Conservation (phyloP, 352 stramenopile species). For the Pythium coloratum region DNA sequence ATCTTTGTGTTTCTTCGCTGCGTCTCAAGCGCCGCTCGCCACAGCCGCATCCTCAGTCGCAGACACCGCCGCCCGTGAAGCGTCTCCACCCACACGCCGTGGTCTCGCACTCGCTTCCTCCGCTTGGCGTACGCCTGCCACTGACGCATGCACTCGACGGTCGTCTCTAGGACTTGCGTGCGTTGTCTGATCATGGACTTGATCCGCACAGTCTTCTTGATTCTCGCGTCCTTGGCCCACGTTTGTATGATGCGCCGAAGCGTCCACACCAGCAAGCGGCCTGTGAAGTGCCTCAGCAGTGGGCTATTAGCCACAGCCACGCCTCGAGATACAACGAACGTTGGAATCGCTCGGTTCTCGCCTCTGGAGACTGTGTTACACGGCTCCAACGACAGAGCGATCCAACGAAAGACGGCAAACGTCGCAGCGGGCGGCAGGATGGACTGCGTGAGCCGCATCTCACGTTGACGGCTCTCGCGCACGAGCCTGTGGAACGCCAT, state of each 20-base stretch:
- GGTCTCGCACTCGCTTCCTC: slow-evolving; percentile 29
- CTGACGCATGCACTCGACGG: slow-evolving; percentile 44
- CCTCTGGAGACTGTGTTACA: slow-evolving; percentile 20
- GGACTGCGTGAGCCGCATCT: slow-evolving; percentile 26
- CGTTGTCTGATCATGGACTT: slow-evolving; percentile 31
- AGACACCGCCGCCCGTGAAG: slow-evolving; percentile 24
- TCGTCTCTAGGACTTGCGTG: slow-evolving; percentile 31
- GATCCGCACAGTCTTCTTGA: slow-evolving; percentile 19
- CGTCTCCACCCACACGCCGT: slow-evolving; percentile 43
- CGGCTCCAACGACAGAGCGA: slow-evolving; percentile 37
- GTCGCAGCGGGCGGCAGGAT: slow-evolving; percentile 36
- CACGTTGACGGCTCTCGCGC: slow-evolving; percentile 27
- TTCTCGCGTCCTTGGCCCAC: slow-evolving; percentile 20
- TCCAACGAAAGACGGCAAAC: slow-evolving; percentile 51
- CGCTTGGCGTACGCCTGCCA: slow-evolving; percentile 38
- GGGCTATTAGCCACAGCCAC: slow-evolving; percentile 2
- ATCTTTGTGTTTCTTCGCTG: background rate
- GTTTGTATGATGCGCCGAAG: slow-evolving; percentile 20
- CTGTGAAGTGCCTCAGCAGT: slow-evolving; percentile 21
- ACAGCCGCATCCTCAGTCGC: slow-evolving; percentile 27
- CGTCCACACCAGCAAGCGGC: slow-evolving; percentile 19
- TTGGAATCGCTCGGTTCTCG: slow-evolving; percentile 31
- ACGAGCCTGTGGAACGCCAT: slow-evolving; percentile 36
- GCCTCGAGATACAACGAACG: slow-evolving; percentile 31
- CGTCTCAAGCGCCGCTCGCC: slow-evolving; percentile 17